These are phyloP conservation scores for Boletus patriciae DNA, from an alignment of 768 basidiomycete species.

Conservation along the genomic window DNA sequence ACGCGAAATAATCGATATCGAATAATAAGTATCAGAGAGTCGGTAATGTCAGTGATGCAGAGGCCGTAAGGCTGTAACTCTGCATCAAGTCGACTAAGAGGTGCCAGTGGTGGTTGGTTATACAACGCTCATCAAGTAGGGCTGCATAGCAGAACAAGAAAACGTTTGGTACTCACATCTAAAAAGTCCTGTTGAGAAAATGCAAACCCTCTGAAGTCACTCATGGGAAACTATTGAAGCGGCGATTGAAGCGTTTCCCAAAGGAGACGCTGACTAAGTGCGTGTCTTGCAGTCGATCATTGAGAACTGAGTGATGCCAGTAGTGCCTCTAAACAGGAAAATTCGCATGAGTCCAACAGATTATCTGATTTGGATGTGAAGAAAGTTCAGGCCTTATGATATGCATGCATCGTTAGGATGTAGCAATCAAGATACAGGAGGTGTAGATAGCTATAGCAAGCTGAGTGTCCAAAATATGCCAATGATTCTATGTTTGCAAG, in stretches of 20 bases:
- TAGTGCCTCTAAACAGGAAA: too few relatives aligned
- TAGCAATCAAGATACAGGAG: background rate
- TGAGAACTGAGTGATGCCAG: too few relatives aligned
- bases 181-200: background rate
- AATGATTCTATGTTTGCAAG: background rate
- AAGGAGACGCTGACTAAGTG: too few relatives aligned
- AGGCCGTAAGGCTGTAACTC: conserved; percentile 34
- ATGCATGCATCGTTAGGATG: background rate
- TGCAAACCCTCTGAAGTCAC: too few relatives aligned
- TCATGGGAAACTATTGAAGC: conserved; percentile 13
- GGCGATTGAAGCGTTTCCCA: conserved; percentile 14
- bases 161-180: conserved; percentile 16
- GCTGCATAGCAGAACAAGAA: background rate
- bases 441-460: background rate
- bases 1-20: background rate
- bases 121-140: conserved; percentile 74
- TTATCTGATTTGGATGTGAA: background rate
- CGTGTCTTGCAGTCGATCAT: too few relatives aligned
- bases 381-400: background rate
- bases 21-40: conserved; percentile 43
- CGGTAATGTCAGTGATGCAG: conserved; percentile 79
- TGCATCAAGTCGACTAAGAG: conserved; percentile 84
- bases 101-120: conserved; percentile 73
- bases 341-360: background rate
- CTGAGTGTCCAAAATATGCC: background rate